Evolutionary conservation across 1,284 basidiomycete genomes (phyloP).

Genomic region (Vanrija sp.): DNA sequence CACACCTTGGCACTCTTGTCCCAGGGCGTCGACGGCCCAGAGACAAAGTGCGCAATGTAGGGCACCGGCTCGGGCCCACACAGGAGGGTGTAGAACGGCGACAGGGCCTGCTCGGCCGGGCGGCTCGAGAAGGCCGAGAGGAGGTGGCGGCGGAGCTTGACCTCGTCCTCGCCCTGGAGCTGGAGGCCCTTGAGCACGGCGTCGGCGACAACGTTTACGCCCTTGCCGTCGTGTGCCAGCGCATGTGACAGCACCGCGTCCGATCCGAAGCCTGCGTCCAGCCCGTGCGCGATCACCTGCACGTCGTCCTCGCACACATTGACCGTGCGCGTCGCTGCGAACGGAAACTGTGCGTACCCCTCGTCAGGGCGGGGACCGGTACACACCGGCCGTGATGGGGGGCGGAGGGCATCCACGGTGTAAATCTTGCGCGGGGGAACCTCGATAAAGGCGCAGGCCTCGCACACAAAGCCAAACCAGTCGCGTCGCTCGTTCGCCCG

Average conservation of each 20-base stretch:
- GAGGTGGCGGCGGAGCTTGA: slow-evolving; percentile 22
- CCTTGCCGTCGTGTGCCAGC: slow-evolving; percentile 18
- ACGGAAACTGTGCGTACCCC: slow-evolving; percentile 23
- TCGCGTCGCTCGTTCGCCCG: slow-evolving; percentile 35
- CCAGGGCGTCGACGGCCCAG: slow-evolving; percentile 20
- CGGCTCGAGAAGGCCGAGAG: slow-evolving; percentile 4
- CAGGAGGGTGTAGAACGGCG: slow-evolving; percentile 38
- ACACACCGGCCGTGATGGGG: slow-evolving; percentile 24
- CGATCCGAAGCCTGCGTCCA: slow-evolving; percentile 15
- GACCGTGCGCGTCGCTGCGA: slow-evolving; percentile 13
- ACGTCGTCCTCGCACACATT: slow-evolving; percentile 33
- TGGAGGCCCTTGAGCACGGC: slow-evolving; percentile 14
- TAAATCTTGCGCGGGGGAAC: slow-evolving; percentile 20
- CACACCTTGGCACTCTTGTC: slow-evolving; percentile 11
- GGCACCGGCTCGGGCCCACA: slow-evolving; percentile 22
- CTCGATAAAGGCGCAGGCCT: slow-evolving; percentile 25
- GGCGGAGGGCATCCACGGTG: slow-evolving; percentile 21
- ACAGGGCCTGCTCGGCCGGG: slow-evolving; percentile 23
- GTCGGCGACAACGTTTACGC: neutral
- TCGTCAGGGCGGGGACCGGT: slow-evolving; percentile 33
- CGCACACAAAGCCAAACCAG: slow-evolving; percentile 41
- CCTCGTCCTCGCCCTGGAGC: slow-evolving; percentile 13
- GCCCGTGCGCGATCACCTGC: slow-evolving; percentile 31
- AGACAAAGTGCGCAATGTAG: slow-evolving; percentile 22
- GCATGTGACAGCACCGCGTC: slow-evolving; percentile 28